These are phyloP conservation scores for Phytopythium sindhum DNA, from an alignment of 352 stramenopile species.

Conservation along the genomic window DNA sequence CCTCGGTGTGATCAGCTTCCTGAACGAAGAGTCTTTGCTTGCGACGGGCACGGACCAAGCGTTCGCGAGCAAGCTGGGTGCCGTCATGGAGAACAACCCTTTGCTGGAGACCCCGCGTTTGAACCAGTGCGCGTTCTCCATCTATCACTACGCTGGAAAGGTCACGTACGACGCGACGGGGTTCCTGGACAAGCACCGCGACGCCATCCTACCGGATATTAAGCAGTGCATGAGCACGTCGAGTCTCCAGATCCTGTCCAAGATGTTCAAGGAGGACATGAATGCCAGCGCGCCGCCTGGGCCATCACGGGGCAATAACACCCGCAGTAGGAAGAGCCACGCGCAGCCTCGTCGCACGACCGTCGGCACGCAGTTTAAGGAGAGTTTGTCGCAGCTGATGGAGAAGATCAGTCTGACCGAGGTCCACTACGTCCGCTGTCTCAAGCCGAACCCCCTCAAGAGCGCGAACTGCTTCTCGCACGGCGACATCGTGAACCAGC, in stretches of 20 bases:
- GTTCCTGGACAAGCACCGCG: conserved; percentile 85
- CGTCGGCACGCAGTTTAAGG: conserved; percentile 84
- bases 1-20: conserved; percentile 84
- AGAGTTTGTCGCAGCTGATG: conserved; percentile 80
- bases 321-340: conserved; percentile 42
- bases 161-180: conserved; percentile 80
- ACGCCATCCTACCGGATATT: conserved; percentile 81
- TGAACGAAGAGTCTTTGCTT: conserved; percentile 89
- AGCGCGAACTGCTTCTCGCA: conserved; percentile 71
- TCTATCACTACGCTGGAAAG: conserved; percentile 86
- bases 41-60: conserved; percentile 79
- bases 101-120: conserved; percentile 80
- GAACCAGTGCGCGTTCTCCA: conserved; percentile 80
- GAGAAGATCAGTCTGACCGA: conserved; percentile 85
- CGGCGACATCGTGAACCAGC: conserved; percentile 72
- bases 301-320: conserved; percentile 12
- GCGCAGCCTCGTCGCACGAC: conserved; percentile 66
- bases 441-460: conserved; percentile 82
- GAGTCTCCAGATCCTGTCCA: conserved; percentile 53
- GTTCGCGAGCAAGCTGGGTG: conserved; percentile 87
- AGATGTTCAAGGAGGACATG: conserved; percentile 62
- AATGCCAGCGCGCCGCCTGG: conserved; percentile 19
- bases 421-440: conserved; percentile 83
- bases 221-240: conserved; percentile 84
- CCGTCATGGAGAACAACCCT: conserved; percentile 87